Base-by-base conservation (phyloP, 2,329 filamentous ascomycete genomes). In the Sclerotinia subarctica region DNA sequence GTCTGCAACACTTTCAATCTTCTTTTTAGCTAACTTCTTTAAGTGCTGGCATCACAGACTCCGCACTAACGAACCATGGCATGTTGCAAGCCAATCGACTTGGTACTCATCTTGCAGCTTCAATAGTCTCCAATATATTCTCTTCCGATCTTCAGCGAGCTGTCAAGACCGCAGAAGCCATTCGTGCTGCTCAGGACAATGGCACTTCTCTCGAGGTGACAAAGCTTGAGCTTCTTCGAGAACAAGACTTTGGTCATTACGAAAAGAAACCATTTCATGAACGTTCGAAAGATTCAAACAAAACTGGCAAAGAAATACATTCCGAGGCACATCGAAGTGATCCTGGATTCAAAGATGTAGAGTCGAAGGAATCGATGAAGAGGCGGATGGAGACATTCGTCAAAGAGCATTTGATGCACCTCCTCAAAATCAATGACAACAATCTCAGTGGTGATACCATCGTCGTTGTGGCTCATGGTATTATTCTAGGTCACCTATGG, bases 31-130 rank as follows among this genome's bases (percentile, higher is more conserved):
- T 72, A 63, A 71, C 57, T 56, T 63, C 46, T 70, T 66, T 67
- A 81, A 90, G 89, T 80, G 93, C 93, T 73, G 93, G 93, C 69
- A 86, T 88, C 64, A 90, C 88, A 77, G 92, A 97, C 79, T 94
- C 93, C 1, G 81, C 87, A 52, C 82, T 97, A 73, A 96, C 93
- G 32, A 89, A 88, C 71, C 92, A 97, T 79, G 93, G 93, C 67
- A 85, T 90, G 64, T 83, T 94, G 60, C 93, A 97, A 78, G 88
- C 91, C n/a, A 86, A 84, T 56, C 86, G 87, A 42, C 83, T 97
- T 0, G 93, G 87, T 38, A 77, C 83, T 21, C 83, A 91, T 74
- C 85, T 96, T 72, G 86, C 86, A 2, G 83, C 85, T 1, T 84
- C 88, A 65, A 88, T 84, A 69, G 82, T 93, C 17, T 86, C 85